Conservation (phyloP, 139 green algal genomes). For the Coelastrella sp. region DNA sequence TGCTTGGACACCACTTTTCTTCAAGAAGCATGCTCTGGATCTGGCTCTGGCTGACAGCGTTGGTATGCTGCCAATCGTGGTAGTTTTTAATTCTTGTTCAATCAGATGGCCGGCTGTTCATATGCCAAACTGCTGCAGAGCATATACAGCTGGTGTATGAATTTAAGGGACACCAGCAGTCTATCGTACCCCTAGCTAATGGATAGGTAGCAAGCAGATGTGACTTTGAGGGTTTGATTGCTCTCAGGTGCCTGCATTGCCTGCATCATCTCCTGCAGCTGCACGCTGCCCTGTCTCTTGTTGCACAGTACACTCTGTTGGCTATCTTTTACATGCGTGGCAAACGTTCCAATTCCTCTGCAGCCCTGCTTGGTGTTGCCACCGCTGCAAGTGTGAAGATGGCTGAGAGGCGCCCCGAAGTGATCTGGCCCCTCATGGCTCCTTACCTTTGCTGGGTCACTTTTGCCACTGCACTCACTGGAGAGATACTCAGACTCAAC, state of each 20-base stretch:
- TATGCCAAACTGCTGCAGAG: not conserved
- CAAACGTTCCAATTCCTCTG: not conserved
- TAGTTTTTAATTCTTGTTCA: not conserved
- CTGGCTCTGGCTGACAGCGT: constrained; percentile 61
- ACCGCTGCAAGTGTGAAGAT: constrained; percentile 58
- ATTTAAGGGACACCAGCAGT: no score
- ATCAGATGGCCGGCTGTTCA: not conserved
- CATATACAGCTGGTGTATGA: no score
- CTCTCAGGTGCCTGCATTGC: no score
- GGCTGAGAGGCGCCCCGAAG: constrained; percentile 2
- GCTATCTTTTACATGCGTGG: not conserved
- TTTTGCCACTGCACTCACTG: constrained; percentile 54
- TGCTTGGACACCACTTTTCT: no score
- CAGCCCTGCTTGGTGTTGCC: constrained; percentile 59
- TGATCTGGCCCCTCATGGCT: constrained; percentile 57
- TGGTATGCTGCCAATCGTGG: constrained; percentile 35
- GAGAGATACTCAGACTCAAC: constrained; percentile 51
- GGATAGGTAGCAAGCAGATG: no score
- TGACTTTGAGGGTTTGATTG: no score
- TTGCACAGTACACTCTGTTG: not conserved
- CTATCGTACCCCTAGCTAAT: no score
- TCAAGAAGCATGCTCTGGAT: constrained; percentile 60
- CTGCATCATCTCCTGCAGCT: not conserved
- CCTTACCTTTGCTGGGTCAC: constrained; percentile 62
- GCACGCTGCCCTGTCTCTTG: not conserved